Evolutionary conservation across 176 grass and related monocot genomes (phyloP).

Genomic region (Triticum monococcum): DNA sequence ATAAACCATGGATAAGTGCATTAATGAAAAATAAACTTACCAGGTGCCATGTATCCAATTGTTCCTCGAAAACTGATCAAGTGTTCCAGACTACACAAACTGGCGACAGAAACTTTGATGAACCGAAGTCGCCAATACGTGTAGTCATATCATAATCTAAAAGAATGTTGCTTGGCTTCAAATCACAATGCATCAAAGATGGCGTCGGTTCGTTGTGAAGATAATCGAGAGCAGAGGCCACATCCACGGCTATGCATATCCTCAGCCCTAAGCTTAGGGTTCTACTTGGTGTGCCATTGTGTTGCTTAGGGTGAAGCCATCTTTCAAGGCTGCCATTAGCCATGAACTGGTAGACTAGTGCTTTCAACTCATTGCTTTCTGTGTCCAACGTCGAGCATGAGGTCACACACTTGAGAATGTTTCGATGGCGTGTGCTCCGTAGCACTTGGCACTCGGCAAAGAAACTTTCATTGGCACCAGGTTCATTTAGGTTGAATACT

Average conservation of each 20-base stretch:
- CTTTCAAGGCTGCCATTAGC: conserved; percentile 35
- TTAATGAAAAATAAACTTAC: background rate
- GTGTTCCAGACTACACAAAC: background rate
- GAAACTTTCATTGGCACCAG: background rate
- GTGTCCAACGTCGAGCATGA: background rate
- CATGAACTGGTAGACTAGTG: conserved; percentile 26
- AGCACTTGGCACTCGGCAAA: conserved; percentile 16
- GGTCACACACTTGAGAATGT: background rate
- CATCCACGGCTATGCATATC: conserved; percentile 18
- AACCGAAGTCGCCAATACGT: background rate
- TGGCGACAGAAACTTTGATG: background rate
- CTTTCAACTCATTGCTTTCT: conserved; percentile 27
- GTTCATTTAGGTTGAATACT: conserved; percentile 24
- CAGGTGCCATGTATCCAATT: background rate
- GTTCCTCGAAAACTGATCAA: background rate
- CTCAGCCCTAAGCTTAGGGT: conserved; percentile 2
- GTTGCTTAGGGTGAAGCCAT: background rate
- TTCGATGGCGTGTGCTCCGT: conserved; percentile 13
- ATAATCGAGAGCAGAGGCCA: conserved; percentile 36
- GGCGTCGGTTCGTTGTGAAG: conserved; percentile 8
- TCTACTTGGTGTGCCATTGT: background rate
- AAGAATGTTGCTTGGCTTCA: conserved; percentile 7
- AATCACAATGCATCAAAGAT: conserved; percentile 21
- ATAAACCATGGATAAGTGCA: background rate
- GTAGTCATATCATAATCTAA: conserved; percentile 30